phyloP scores from a whole-genome alignment of 2,329 filamentous ascomycete genomes.

The Bimuria novae-zelandiae region DNA sequence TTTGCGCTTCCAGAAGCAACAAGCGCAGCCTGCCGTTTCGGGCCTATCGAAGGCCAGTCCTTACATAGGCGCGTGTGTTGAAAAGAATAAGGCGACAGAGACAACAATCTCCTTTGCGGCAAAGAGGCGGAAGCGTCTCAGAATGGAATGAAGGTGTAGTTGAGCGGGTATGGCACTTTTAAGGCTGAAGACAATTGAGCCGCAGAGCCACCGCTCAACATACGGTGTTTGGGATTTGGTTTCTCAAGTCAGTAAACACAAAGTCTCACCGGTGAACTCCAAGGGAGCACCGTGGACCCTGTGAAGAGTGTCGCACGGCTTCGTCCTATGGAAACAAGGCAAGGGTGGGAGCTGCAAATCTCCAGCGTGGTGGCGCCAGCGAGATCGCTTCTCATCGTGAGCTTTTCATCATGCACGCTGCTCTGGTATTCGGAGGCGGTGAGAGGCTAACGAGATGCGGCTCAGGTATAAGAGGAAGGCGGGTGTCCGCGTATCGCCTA shows the following conservation, averaged over 20 bases:
- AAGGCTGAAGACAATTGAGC: not conserved
- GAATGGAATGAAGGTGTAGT: not conserved
- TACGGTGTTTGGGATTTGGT: not conserved
- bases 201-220: not conserved
- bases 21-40: constrained; percentile 4
- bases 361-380: not conserved
- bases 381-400: not conserved
- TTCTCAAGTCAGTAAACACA: not conserved
- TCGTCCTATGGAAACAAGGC: constrained; percentile 1
- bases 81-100: constrained; percentile 1
- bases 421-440: not conserved
- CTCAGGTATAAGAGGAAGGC: constrained; percentile 4
- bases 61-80: not conserved
- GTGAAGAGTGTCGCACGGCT: constrained; percentile 1
- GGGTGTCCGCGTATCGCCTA: not conserved
- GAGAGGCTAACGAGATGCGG: constrained; percentile 1
- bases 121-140: not conserved
- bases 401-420: not conserved
- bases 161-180: not conserved
- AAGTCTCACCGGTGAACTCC: not conserved
- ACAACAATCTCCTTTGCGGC: not conserved
- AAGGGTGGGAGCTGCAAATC: not conserved
- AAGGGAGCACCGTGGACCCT: constrained; percentile 2
- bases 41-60: not conserved
- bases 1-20: not conserved